Conservation (phyloP, 2,329 filamentous ascomycete genomes). For the Zymoseptoria brevis region DNA sequence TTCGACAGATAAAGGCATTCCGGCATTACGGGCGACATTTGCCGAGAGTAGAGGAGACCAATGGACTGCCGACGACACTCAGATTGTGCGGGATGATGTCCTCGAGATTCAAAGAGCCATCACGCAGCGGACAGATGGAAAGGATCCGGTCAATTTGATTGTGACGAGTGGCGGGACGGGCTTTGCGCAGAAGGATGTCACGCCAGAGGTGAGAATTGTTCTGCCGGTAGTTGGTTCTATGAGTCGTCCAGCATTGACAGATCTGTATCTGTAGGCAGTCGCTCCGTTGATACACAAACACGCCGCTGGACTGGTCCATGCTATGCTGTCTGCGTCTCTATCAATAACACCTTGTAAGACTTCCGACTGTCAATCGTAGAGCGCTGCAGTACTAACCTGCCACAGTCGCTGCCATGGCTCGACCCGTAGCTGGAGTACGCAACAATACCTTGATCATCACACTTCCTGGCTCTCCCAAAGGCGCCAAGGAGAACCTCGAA, state of each 20-base stretch:
- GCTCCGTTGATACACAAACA: slow-evolving; percentile 70
- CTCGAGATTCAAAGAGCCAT: slow-evolving; percentile 68
- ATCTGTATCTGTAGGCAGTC: slow-evolving; percentile 53
- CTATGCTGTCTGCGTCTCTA: slow-evolving; percentile 80
- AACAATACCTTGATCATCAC: slow-evolving; percentile 78
- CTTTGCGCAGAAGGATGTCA: slow-evolving; percentile 76
- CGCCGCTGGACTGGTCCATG: slow-evolving; percentile 86
- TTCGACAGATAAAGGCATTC: slow-evolving; percentile 66
- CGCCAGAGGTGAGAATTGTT: slow-evolving; percentile 63
- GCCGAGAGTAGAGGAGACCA: slow-evolving; percentile 55
- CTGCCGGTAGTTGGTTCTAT: neutral
- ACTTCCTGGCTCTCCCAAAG: slow-evolving; percentile 88
- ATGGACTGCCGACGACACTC: slow-evolving; percentile 62
- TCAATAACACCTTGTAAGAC: slow-evolving; percentile 79
- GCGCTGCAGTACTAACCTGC: slow-evolving; percentile 14
- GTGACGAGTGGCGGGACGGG: slow-evolving; percentile 89
- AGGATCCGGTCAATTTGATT: slow-evolving; percentile 58
- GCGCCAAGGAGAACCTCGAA: slow-evolving; percentile 86
- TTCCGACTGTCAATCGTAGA: slow-evolving; percentile 5
- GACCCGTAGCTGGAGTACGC: slow-evolving; percentile 81
- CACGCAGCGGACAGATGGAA: slow-evolving; percentile 62
- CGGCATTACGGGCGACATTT: slow-evolving; percentile 62
- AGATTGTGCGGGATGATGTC: slow-evolving; percentile 73
- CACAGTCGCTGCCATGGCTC: slow-evolving; percentile 89
- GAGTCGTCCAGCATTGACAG: neutral